Evolutionary conservation across 352 stramenopile genomes (phyloP), one percentile per base, ranked within the genome.

Genomic region (Thalassiosira hispida): DNA sequence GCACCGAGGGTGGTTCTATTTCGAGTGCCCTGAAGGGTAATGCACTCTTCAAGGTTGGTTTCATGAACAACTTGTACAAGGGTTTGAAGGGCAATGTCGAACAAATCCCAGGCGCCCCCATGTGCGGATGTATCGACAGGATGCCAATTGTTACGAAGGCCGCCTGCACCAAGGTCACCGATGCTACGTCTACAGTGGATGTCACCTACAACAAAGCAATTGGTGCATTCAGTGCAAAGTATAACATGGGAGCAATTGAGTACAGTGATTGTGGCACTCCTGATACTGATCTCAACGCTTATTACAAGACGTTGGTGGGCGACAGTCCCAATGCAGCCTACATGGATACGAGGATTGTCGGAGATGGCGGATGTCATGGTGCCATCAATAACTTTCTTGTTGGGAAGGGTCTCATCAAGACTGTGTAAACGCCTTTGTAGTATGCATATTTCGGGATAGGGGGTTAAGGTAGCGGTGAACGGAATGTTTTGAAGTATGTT

Each of bases 341-440:
- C 42, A 60, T 71, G 4, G 22, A 74, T 35, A 67, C 31, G 51
- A 74, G 35, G 38, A 18, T 74, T 25, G 65, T 74, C 3, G 65
- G 65, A 25, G 65, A 74, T 22, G 65, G 65, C 2, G 20, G 20
- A 23, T 74, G 65, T 18, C 14, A 18, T 35, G 53, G 25, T 49
- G 65, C 65, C 33, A 74, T 66, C 42, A 56, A 31, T 23, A 16
- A n/a, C 9, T 74, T 74, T 52, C 65, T 74, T 25, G 33, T 1
- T n/a, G 31, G 4, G 16, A 67, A 67, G 31, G 65, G 65, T 14
- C 38, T 74, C 7, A 11, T 46, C 27, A 40, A 59, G n/a, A 29
- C 16, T 49, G 2, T 38, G 3, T 38, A 38, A 8, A 40, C 42
- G n/a, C 7, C 16, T 49, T 18, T 38, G 3, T 38, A 38, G 31